Evolutionary conservation across 257 asterid genomes (phyloP), one percentile per base, ranked within the genome.

Genomic region (Marsdenia floribunda): DNA sequence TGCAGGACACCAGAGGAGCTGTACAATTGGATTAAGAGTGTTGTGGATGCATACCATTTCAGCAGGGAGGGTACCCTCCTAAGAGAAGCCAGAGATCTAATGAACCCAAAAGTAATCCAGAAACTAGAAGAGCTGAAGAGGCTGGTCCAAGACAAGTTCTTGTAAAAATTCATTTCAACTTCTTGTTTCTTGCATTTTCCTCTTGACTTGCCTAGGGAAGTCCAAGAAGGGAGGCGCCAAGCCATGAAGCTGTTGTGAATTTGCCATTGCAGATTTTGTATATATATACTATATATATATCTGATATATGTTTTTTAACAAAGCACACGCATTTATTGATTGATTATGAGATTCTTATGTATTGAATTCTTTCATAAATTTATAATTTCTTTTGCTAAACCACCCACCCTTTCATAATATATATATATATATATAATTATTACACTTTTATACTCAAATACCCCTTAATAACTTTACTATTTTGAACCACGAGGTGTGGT

Each of bases 61-160:
- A 95, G 98, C 82, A 85, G 88, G 83, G 94, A 88, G 81, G 97
- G 97, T 60, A 86, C 91, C 63, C 91, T 89, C 74, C 75, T 90
- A 57, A 85, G 81, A 70, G 90, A 92, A 86, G 98, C 97, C 44
- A 86, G 94, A 74, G 99, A 92, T 80, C 66, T 95, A 79, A 87
- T 92, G 98, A 88, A 81, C 80, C 97, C 97, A 3, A 82, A 82
- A 79, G 42, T 88, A 42, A 83, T 95, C 78, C 87, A 83, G 19
- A 89, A 89, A 75, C 81, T 95, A 68, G 96, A 90, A 77, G 90
- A 76, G 76, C 80, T 95, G 49, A 85, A 86, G 78, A 87, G 88
- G 87, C 77, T 70, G 29, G 80, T 92, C 71, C 90, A 85, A 83
- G 96, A 92, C 82, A 82, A 95, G 37, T 92, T 92, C 91, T 83